These are phyloP conservation scores for Alopecurus myosuroides DNA, from an alignment of 176 grass and related monocot genomes.

Conservation along the genomic window DNA sequence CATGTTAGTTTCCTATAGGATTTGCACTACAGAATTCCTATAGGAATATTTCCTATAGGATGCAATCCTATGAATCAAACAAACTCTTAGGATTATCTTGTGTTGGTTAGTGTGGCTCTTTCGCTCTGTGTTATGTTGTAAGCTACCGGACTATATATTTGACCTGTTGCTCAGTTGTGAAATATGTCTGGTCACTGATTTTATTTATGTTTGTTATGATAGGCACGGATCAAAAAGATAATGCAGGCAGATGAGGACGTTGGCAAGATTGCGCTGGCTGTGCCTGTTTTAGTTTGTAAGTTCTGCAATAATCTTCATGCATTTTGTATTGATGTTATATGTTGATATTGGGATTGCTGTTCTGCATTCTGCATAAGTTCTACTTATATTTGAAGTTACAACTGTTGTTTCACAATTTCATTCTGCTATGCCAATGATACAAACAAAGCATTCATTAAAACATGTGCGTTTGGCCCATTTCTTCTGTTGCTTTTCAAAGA, in stretches of 20 bases:
- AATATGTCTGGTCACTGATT: not conserved
- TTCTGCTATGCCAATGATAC: not conserved
- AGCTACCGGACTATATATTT: constrained; percentile 8
- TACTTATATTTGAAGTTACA: no score
- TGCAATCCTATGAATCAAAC: no score
- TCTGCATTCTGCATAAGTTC: no score
- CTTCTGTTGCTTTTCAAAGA: not conserved
- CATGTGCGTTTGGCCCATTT: not conserved
- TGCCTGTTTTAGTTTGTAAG: constrained; percentile 99
- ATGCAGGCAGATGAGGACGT: constrained; percentile 99
- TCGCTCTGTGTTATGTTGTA: not conserved
- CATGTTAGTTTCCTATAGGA: no score
- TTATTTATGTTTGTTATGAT: constrained; percentile 25
- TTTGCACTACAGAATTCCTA: no score
- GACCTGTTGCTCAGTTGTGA: not conserved
- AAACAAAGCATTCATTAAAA: not conserved
- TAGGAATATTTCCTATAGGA: no score
- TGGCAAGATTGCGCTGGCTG: constrained; percentile 91
- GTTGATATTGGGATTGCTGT: no score
- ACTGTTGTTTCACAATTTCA: not conserved
- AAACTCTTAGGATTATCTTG: not conserved
- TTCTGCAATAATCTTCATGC: constrained; percentile 3
- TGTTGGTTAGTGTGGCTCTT: not conserved
- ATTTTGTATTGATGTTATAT: no score
- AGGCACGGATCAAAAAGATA: constrained; percentile 99